These are phyloP conservation scores for Hygrocybe punicea DNA, from an alignment of 768 basidiomycete genomes.

Conservation along the genomic window DNA sequence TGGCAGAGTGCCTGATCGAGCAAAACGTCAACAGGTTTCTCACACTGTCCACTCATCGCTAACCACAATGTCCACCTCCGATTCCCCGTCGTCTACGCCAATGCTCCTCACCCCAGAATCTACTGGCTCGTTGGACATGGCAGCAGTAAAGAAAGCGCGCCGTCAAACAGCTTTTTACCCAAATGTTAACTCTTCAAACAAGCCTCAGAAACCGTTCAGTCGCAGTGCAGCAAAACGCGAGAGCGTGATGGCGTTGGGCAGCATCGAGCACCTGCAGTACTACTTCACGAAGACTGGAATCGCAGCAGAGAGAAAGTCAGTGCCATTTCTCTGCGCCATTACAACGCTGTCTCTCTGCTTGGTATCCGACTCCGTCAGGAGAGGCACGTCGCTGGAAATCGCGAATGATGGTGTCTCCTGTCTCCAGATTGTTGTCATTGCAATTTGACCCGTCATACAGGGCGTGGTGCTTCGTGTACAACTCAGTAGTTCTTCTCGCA, in stretches of 20 bases:
- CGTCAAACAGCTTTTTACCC: conserved; percentile 79
- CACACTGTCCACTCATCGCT: background rate
- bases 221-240: conserved; percentile 89
- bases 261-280: conserved; percentile 92
- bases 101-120: conserved; percentile 60
- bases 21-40: background rate
- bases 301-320: conserved; percentile 67
- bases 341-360: too few relatives aligned
- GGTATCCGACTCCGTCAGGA: too few relatives aligned
- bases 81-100: conserved; percentile 47
- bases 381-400: too few relatives aligned
- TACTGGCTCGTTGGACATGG: conserved; percentile 22
- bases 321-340: conserved; percentile 11
- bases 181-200: conserved; percentile 64
- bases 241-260: conserved; percentile 91
- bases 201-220: conserved; percentile 81
- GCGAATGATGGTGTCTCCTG: too few relatives aligned
- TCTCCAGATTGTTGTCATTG: too few relatives aligned
- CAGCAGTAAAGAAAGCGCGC: conserved; percentile 47
- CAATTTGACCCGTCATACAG: too few relatives aligned
- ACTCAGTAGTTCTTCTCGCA: too few relatives aligned
- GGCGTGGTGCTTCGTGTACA: too few relatives aligned
- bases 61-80: conserved; percentile 22
- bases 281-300: conserved; percentile 91
- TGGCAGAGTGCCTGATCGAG: too few relatives aligned